phyloP scores from a whole-genome alignment of 148 eudicot species.

The Silene uniflora region DNA sequence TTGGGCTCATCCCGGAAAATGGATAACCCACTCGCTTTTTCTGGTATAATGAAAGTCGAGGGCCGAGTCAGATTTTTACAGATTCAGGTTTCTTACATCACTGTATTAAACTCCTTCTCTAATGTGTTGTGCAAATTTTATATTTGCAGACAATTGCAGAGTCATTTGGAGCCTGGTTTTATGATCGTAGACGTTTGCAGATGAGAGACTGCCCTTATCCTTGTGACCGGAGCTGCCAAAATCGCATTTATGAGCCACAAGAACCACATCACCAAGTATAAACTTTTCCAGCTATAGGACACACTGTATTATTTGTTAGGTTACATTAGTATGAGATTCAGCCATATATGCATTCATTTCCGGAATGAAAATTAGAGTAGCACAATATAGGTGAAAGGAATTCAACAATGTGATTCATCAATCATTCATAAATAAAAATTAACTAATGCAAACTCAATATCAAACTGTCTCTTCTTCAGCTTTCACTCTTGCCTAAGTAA shows the following conservation, averaged over 20 bases:
- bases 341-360: no score
- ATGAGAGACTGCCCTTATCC: slow-evolving; percentile 88
- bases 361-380: no score
- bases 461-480: no score
- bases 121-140: slow-evolving; percentile 2
- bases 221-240: slow-evolving; percentile 74
- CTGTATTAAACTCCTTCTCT: no score
- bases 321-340: no score
- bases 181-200: slow-evolving; percentile 57
- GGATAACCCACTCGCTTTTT: slow-evolving; percentile 54
- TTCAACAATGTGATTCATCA: no score
- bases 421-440: not conserved
- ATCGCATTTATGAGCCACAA: slow-evolving; percentile 51
- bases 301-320: not conserved
- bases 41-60: slow-evolving; percentile 47
- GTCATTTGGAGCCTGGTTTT: slow-evolving; percentile 90
- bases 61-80: no score
- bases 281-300: not conserved
- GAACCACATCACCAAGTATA: slow-evolving; percentile 33
- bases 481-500: not conserved
- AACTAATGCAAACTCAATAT: no score
- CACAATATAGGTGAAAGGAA: no score
- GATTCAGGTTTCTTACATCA: no score
- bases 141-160: slow-evolving; percentile 65
- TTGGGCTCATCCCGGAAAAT: no score